These are phyloP conservation scores for Pelargonium fulgidum DNA, from an alignment of 441 rosid genomes.

Conservation along the genomic window DNA sequence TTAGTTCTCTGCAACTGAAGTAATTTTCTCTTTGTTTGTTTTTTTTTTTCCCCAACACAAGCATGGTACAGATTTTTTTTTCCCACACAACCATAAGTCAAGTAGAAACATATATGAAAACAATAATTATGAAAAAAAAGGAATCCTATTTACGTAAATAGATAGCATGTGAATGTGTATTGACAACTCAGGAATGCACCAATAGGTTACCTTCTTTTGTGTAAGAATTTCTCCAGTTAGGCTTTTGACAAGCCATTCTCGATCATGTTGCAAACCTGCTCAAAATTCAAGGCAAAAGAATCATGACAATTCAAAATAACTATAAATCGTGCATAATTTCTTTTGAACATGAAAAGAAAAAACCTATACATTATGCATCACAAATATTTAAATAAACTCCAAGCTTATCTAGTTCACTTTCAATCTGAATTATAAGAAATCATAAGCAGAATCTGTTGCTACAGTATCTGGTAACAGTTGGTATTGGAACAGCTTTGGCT, in stretches of 20 bases:
- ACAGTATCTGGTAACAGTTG: neutral
- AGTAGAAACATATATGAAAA: too few species aligned
- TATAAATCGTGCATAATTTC: too few species aligned
- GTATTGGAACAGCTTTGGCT: neutral
- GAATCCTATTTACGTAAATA: too few species aligned
- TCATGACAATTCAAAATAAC: neutral
- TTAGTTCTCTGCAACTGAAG: neutral
- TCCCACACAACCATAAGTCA: neutral
- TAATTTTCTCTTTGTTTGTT: neutral
- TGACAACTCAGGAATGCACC: constrained; percentile 7
- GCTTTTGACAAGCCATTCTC: constrained; percentile 84
- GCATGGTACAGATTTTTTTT: neutral
- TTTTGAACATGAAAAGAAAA: neutral
- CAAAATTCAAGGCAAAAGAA: constrained; percentile 20
- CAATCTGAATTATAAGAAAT: neutral
- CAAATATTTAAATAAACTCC: neutral
- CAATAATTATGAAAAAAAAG: too few species aligned
- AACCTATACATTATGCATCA: neutral
- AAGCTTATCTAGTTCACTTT: neutral
- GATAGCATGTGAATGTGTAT: neutral
- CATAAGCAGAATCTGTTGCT: neutral
- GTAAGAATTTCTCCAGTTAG: constrained; percentile 72
- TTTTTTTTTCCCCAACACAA: neutral
- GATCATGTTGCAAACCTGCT: constrained; percentile 73
- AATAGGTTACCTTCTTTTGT: constrained; percentile 61